phyloP scores from a whole-genome alignment of 2,329 filamentous ascomycete species.

The Cytospora piceae region DNA sequence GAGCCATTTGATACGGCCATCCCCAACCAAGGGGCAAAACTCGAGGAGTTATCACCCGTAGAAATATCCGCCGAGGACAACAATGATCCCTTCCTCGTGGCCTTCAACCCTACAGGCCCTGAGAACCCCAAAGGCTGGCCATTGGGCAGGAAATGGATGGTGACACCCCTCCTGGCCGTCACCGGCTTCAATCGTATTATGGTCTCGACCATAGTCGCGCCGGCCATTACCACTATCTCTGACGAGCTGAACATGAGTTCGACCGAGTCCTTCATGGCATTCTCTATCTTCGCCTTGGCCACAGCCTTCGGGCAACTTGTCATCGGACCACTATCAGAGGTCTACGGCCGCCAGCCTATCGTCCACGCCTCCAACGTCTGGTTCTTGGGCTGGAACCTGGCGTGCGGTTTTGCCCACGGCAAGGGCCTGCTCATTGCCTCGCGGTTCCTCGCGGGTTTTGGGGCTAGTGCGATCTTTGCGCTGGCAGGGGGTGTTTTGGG shows the following conservation, averaged over 20 bases:
- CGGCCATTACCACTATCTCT: conserved; percentile 52
- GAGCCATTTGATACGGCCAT: neutral
- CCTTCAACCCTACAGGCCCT: neutral
- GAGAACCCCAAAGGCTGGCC: conserved; percentile 48
- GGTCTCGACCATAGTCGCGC: conserved; percentile 56
- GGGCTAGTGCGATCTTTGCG: conserved; percentile 50
- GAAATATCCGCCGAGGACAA: neutral
- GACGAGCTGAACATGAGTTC: conserved; percentile 55
- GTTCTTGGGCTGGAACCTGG: conserved; percentile 55
- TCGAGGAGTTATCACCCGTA: neutral
- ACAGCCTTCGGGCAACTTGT: conserved; percentile 49
- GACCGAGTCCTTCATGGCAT: conserved; percentile 50
- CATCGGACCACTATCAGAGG: conserved; percentile 51
- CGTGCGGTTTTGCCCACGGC: conserved; percentile 46
- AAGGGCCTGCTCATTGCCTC: conserved; percentile 47
- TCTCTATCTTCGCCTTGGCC: conserved; percentile 50
- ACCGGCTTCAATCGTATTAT: conserved; percentile 57
- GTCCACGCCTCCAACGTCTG: conserved; percentile 50
- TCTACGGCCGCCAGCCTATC: conserved; percentile 49
- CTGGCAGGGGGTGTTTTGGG: conserved; percentile 52
- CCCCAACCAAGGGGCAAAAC: neutral
- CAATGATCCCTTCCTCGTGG: neutral
- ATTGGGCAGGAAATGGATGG: conserved; percentile 49
- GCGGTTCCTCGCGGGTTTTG: conserved; percentile 53
- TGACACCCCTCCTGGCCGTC: conserved; percentile 52